Base-by-base conservation (phyloP, 2,329 filamentous ascomycete species). In the Nothopassalora personata region DNA sequence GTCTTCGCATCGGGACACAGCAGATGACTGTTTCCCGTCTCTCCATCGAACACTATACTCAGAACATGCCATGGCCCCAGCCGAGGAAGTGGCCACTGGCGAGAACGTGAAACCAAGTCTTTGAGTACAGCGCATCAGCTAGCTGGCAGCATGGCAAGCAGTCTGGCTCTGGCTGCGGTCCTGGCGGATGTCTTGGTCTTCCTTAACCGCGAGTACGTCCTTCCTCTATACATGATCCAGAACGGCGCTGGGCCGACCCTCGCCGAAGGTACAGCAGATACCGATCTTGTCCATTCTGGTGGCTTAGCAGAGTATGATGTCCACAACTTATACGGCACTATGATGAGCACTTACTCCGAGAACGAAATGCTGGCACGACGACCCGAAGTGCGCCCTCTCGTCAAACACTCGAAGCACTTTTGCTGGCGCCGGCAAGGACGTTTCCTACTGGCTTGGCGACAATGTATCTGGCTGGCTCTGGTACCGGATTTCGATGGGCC, bases 331-430 rank as follows among this genome's bases (percentile, higher is more conserved):
- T 90, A 89, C 70, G 89, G 89, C 1, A 82, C 83, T 67, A 80
- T 90, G 85, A 91, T 91, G 88, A 86, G 85, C 1, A 73, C 78
- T 15, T 76, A 82, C 4, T 88, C 86, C 0, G 80, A 83, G 54
- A 71, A 80, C 11, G 85, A 88, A 1, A 88, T 91, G 87, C 72
- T 83, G 6, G 73, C 76, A 13, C 82, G 88, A 7, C 82, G 87
- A 0, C 87, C 88, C 0, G 70, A 72, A 1, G 74, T 84, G 6
- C 82, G 88, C 0, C 87, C 89, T 1, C 71, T 91, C 57, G 78
- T 92, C 45, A 88, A 92, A n/a, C 62, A 90, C 88, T 0, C 84
- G 89, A 31, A 87, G 84, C 28, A 91, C 88, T 0, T 92, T 89
- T 67, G 85, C 87, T 1, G 88, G 89, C 4, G 84, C 86, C 0